Evolutionary conservation across 768 basidiomycete genomes (phyloP).

Genomic region (Mycena vitilis): DNA sequence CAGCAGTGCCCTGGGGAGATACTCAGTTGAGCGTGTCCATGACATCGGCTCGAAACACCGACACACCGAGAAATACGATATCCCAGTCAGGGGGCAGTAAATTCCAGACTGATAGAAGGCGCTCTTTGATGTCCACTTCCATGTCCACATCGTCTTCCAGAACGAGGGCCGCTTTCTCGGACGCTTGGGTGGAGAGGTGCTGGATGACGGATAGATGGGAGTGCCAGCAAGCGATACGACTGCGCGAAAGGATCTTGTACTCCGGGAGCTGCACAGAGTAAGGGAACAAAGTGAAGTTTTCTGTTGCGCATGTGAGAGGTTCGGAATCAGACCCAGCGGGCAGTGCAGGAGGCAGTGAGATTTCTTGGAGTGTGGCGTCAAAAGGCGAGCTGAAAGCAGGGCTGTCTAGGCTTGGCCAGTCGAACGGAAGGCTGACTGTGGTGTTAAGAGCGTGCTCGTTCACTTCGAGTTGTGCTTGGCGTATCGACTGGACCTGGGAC

Average conservation of each 20-base stretch:
- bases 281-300: constrained; percentile 51
- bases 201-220: constrained; percentile 71
- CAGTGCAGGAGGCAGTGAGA: constrained; percentile 10
- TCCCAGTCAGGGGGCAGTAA: constrained; percentile 26
- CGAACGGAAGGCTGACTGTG: constrained; percentile 38
- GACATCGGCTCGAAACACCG: background rate
- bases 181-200: constrained; percentile 30
- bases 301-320: constrained; percentile 57
- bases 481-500: constrained; percentile 21
- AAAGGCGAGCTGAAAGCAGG: background rate
- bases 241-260: constrained; percentile 65
- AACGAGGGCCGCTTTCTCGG: constrained; percentile 60
- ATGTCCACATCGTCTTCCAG: constrained; percentile 86
- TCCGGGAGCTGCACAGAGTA: constrained; percentile 53
- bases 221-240: constrained; percentile 78
- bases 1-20: constrained; percentile 75
- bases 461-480: constrained; percentile 12
- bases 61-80: constrained; percentile 26
- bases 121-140: constrained; percentile 67
- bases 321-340: constrained; percentile 14
- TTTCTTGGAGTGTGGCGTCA: background rate
- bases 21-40: constrained; percentile 3
- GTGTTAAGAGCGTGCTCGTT: constrained; percentile 7
- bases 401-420: constrained; percentile 44
- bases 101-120: constrained; percentile 40